Conservation (phyloP, 2,329 filamentous ascomycete species). For the Rugonectria rugulosa region DNA sequence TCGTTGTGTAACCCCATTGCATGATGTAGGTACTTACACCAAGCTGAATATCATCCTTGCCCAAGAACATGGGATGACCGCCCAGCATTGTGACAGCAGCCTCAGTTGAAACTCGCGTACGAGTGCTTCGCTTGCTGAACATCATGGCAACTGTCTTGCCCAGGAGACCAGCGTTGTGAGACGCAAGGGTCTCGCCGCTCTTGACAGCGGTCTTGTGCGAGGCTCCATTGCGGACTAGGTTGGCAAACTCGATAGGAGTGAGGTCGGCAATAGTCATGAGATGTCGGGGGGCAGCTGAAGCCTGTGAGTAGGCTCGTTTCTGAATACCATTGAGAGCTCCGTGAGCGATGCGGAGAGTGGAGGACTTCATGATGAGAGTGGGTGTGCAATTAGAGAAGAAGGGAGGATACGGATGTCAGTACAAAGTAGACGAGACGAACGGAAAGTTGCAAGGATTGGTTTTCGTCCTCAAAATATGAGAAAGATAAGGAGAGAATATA, state of each 20-base stretch:
- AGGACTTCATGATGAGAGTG: slow-evolving; percentile 43
- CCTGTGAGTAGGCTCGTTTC: slow-evolving; percentile 53
- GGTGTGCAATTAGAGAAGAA: not conserved
- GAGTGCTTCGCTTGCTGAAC: slow-evolving; percentile 95
- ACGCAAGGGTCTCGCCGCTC: slow-evolving; percentile 61
- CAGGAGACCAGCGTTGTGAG: slow-evolving; percentile 68
- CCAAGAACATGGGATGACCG: slow-evolving; percentile 95
- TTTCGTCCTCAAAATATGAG: not conserved
- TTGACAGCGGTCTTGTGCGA: slow-evolving; percentile 81
- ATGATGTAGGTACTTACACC: slow-evolving; percentile 63
- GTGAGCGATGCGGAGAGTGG: slow-evolving; percentile 44
- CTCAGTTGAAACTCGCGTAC: slow-evolving; percentile 93
- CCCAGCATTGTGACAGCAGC: slow-evolving; percentile 87
- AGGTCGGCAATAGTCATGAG: slow-evolving; percentile 92
- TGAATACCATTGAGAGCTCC: slow-evolving; percentile 47
- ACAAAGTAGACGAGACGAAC: not conserved
- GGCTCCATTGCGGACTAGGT: slow-evolving; percentile 83
- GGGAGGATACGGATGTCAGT: not conserved
- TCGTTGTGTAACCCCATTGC: not conserved
- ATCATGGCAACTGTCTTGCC: slow-evolving; percentile 91
- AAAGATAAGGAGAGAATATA: not conserved
- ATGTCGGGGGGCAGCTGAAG: slow-evolving; percentile 70
- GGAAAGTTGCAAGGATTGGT: not conserved
- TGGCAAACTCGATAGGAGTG: slow-evolving; percentile 78
- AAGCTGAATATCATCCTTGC: slow-evolving; percentile 94